Base-by-base conservation (phyloP, 345 rosid species). In the Gossypium turneri region DNA sequence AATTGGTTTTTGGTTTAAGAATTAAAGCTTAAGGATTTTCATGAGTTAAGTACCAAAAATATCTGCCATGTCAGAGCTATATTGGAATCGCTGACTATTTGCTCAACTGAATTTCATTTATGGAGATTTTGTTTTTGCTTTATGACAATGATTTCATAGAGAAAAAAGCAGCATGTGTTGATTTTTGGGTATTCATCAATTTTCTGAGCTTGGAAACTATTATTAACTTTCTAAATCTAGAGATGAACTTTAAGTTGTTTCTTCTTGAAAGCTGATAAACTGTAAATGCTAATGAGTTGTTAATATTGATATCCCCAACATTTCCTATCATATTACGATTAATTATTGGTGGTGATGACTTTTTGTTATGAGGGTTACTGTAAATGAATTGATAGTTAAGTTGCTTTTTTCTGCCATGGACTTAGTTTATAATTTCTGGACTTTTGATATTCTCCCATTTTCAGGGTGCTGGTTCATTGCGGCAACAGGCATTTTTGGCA, bases 401-500 rank as follows among this genome's bases (percentile, higher is more conserved):
- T 68, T 50, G 13, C 38, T 34, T 4, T 51, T 51, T 27, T 50
- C 34, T 16, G 9, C 45, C 9, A 2, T 29, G 16, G 44, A 4
- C 6, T 9, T 27, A 10, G 73, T 9, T 7, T 51, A 8, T 11
- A 15, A 27, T 27, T 27, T 69, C 45, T 34, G 47, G 3, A 15
- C 45, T 3, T 66, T 66, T 22, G 71, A 45, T 45, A 9, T 8
- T 69, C n/a, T 69, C 48, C 7, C 43, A 2, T 22, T 80, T 63
- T 70, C 74, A 76, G 78, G 78, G 27, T 77, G 53, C 24, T 9
- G 67, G 41, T 62, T 11, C 50, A 17, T 61, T 65, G 50, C 45
- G 38, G 68, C 71, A 7, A 57, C 62, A 47, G 56, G 44, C 22
- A 2, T 70, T 66, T 56, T 47, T 62, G 44, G 16, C 16, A 51